phyloP scores from a whole-genome alignment of 176 grass and related monocot species.

The Rhynchospora pubera region DNA sequence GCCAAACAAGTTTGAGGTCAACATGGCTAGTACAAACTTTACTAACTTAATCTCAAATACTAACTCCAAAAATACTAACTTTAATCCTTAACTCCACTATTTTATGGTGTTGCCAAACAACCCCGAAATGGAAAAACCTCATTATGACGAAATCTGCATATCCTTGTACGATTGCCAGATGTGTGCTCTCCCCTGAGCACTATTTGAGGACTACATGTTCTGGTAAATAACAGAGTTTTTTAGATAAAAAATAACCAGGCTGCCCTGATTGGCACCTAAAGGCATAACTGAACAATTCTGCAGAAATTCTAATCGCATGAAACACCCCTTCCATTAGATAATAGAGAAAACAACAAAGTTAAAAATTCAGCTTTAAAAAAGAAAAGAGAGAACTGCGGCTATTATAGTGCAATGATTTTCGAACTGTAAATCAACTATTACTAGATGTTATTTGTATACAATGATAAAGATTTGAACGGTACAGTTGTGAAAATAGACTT shows the following conservation, averaged over 20 bases:
- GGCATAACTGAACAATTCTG: neutral
- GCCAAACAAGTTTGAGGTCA: no score
- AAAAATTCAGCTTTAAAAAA: neutral
- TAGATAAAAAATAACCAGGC: neutral
- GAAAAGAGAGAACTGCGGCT: neutral
- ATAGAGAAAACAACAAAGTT: neutral
- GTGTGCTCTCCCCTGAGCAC: no score
- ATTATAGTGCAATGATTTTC: neutral
- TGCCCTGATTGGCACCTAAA: neutral
- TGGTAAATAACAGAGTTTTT: no score
- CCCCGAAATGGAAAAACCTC: neutral
- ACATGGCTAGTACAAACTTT: no score
- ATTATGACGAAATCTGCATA: no score
- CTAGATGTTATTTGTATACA: neutral
- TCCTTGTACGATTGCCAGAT: no score
- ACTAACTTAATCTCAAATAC: no score
- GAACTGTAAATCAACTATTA: conserved; percentile 10
- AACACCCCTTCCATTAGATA: neutral
- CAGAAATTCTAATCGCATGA: neutral
- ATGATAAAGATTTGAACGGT: neutral
- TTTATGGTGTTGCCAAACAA: no score
- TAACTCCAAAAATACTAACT: no score
- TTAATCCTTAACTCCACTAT: no score
- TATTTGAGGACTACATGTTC: neutral
- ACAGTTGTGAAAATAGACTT: conserved; percentile 1